Evolutionary conservation across 495 filamentous ascomycete species (phyloP), one percentile per base, ranked within the genome.

Genomic region (Hypoxylon fragiforme): DNA sequence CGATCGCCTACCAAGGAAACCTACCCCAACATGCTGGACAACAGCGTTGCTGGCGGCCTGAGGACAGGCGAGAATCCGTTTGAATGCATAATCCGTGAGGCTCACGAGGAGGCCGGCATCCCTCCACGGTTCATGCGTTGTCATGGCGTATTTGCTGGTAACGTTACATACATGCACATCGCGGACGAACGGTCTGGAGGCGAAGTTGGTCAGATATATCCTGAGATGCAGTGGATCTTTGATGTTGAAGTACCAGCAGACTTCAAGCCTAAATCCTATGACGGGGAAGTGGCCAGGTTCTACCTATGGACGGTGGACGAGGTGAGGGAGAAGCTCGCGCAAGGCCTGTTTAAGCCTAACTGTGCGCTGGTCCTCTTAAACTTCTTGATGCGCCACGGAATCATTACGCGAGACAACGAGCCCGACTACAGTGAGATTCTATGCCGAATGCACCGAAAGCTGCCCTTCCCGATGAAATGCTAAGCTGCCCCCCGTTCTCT

Each of bases 11-110:
- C 68, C 26, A 97, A 97, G 74, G 80, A 88, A 57, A 96, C 91
- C 0, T 97, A 91, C 59, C 85, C 86, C 2, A 77, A 86, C 6
- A 89, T 96, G 84, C 72, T 97, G 40, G 94, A 99, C 67, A 99
- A 99, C 65, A 88, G 89, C 1, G 95, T 96, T 3, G 94, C 92
- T 0, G 94, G 94, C 3, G 94, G 94, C 0, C 85, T 97, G 63
- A 82, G 85, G 57, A 86, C 89, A 0, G 84, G 85, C 15, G 91
- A 97, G 66, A 76, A 73, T 12, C 82, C 84, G 1, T 84, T 89
- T 44, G 89, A 91, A 58, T 89, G 86, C 71, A 72, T 96, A 30
- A 75, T 97, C 6, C 85, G 95, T 43, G 94, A 99, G 69, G 82
- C 86, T 0, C 84, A 82, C 52, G 94, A 99, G 70, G 94, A 99